These are phyloP conservation scores for Pachyrhizus erosus DNA, from an alignment of 306 rosid species.

Conservation along the genomic window DNA sequence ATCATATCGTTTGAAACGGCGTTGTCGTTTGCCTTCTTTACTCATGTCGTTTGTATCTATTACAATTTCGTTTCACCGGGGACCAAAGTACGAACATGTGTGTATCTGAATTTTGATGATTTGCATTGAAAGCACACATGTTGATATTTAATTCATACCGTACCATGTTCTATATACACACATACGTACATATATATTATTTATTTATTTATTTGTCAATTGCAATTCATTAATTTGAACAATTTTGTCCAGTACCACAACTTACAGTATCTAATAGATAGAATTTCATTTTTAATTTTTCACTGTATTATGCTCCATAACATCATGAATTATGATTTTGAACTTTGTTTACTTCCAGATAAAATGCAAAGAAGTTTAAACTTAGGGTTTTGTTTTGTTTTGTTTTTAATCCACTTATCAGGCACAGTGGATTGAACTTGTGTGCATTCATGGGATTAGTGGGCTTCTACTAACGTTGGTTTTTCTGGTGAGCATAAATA, in stretches of 20 bases:
- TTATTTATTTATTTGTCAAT: neutral
- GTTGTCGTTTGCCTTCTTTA: neutral
- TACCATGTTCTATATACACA: neutral
- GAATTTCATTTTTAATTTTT: neutral
- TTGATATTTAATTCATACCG: neutral
- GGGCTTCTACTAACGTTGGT: conserved; percentile 67
- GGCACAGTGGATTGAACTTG: conserved; percentile 76
- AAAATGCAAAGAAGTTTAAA: conserved; percentile 1
- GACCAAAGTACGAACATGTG: neutral
- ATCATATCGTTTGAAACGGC: neutral
- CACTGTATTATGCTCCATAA: neutral
- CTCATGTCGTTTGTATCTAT: conserved; percentile 5
- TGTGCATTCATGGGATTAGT: conserved; percentile 64
- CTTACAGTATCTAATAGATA: neutral
- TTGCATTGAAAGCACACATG: neutral
- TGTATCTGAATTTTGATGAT: neutral
- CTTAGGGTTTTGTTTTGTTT: conserved; percentile 17
- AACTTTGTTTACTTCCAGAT: neutral
- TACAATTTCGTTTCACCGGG: conserved; percentile 3
- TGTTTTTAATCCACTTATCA: conserved; percentile 6
- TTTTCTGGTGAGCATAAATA: conserved; percentile 67
- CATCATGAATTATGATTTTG: conserved; percentile 21
- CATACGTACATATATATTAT: neutral
- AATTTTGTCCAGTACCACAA: neutral
- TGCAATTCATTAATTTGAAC: neutral